Evolutionary conservation across 208 protist species (phyloP), one percentile per base, ranked within the genome.

Genomic region (Wallacemonas sp.): DNA sequence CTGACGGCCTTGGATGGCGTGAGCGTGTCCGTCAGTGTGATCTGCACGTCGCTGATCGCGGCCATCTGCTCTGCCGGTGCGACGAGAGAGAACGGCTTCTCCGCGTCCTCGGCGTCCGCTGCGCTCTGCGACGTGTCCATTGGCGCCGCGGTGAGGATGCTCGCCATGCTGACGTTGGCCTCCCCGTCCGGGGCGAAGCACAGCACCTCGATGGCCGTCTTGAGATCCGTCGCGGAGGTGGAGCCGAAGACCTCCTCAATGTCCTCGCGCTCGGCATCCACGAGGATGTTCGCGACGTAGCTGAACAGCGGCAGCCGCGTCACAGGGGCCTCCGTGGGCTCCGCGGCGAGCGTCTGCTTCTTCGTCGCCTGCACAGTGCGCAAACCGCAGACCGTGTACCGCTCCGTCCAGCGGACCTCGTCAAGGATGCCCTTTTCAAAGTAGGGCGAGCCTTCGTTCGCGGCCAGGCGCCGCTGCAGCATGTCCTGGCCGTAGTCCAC

Each of bases 401-500:
- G 49, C 42, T 77, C 70, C 23, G 55, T 32, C 20, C 65, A 36
- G 1, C 50, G 45, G 52, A 44, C 46, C 22, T 65, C 32, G 3
- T 57, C 54, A 18, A 32, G 25, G 28, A 82, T 39, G 33, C 23
- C 28, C 23, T 75, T 46, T 49, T 81, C 65, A 57, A 93, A 93
- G 57, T 70, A 82, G 22, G 44, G 28, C 18, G 87, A 66, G 23
- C 77, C 32, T 48, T 93, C 78, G 5, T 64, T 61, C 16, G n/a
- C 50, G 14, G 77, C 69, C 18, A 57, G 48, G 12, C 87, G 79
- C 32, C 72, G 75, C 48, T 74, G 44, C 3, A 86, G 49, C 22
- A 93, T 57, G n/a, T 83, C 72, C 25, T 78, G 20, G 11, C 61
- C 87, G 73, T 93, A 90, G n/a, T 63, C 65, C 12, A 57, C 55